Base-by-base conservation (phyloP, 352 stramenopile genomes). In the Elongisporangium anandrum region DNA sequence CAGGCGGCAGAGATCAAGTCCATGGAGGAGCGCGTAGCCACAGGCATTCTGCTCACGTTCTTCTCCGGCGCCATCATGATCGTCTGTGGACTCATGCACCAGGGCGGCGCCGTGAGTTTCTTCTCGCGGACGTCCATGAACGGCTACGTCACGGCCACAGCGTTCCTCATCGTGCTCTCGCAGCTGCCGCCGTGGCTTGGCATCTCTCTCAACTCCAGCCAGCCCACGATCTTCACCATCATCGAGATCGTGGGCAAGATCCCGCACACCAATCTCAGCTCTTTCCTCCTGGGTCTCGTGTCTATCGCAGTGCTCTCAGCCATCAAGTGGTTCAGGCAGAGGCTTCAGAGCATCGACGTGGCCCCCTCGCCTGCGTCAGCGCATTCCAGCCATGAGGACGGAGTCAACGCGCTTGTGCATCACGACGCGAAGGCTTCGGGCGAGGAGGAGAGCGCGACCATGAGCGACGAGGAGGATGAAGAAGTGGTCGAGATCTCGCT, bases 71-170 rank as follows among this genome's bases (percentile, higher is more conserved):
- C 75, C 0, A 63, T 92, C 39, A 80, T 90, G 61, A 54, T 92
- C 3, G 61, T 80, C 52, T 75, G 77, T 45, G 82, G 79, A 1
- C 47, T 89, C 38, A 68, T 88, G 13, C 65, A 79, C 24, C 74
- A 88, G n/a, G 82, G 82, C 0, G 70, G 82, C 1, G 64, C 88
- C 34, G 78, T 83, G 4, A 81, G 77, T 54, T 92, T 88, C 59
- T 92, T 92, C 64, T 92, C 82, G 0, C 64, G 78, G 17, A 83
- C 82, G 1, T 78, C 84, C 6, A 92, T 92, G 82, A 72, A 85
- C 41, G 82, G 74, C 3, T 92, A 87, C 61, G 71, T 92, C 56
- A 87, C 79, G 3, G 79, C 73, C 39, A 83, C 73, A 10, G 76
- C 73, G 12, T 75, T 88, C n/a, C 61, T 92, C 24, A 88, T 89